Evolutionary conservation across 441 rosid species (phyloP), one percentile per base, ranked within the genome.

Genomic region (Capsella rubella): DNA sequence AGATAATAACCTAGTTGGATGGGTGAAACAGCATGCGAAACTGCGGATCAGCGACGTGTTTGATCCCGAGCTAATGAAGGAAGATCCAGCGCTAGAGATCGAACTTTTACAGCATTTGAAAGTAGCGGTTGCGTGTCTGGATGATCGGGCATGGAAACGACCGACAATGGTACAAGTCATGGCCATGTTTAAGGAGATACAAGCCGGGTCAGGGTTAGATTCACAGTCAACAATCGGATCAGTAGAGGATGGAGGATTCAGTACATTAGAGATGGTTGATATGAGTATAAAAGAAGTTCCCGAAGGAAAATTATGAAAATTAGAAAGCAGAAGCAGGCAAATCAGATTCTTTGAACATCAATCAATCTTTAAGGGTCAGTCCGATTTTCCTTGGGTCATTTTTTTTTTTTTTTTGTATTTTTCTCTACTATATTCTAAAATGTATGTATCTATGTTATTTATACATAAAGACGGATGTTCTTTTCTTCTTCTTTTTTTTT

Each of bases 1-100:
- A n/a, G 99, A 95, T 81, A 93, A 95, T 61, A 95, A 95, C 79
- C 84, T 95, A 29, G 99, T 95, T 1, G 99, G 99, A 65, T 95
- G 99, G 98, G 98, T 90, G 51, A 95, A 89, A 72, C 97, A 89
- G 82, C 99, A 92, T 0, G 97, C 95, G 0, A 95, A 90, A 63
- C 69, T 88, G 67, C 86, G 73, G 77, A 79, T 86, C 32, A 90
- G 86, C 11, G 86, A 94, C 11, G 95, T 94, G 5, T 90, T 94
- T 1, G 99, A 94, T 80, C 94, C 85, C 0, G 85, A 65, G 64
- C 82, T 94, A 4, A 60, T 87, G 85, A 90, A 85, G 67, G 95
- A 92, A 72, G 96, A 92, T 35, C 90, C 95, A 2, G 78, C 67
- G 37, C 66, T 90, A 0, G 87, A 87, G 83, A 86, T 84, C 0